phyloP scores from a whole-genome alignment of 257 asterid species.

The Jaltomata sinuosa region DNA sequence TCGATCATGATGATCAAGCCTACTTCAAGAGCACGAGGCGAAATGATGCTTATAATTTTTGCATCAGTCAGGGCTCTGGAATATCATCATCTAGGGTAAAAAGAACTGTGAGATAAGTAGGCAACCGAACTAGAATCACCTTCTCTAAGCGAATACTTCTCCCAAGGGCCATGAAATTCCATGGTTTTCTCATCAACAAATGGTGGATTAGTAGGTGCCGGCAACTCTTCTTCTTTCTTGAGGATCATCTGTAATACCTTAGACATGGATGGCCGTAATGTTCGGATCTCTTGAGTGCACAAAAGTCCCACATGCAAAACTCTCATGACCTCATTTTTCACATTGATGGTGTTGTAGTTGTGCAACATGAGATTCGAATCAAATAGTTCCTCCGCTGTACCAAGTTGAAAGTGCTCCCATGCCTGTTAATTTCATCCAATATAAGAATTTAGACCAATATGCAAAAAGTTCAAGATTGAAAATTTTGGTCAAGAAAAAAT shows the following conservation, averaged over 20 bases:
- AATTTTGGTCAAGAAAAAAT: not conserved
- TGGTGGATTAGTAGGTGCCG: slow-evolving; percentile 11
- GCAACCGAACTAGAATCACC: slow-evolving; percentile 16
- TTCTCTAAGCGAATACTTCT: not conserved
- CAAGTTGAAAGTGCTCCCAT: slow-evolving; percentile 28
- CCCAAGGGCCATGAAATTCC: slow-evolving; percentile 19
- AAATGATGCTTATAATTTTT: not conserved
- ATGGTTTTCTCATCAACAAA: slow-evolving; percentile 27
- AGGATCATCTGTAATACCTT: slow-evolving; percentile 6
- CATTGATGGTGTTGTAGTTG: slow-evolving; percentile 1
- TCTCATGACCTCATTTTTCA: not conserved
- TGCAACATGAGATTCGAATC: slow-evolving; percentile 35
- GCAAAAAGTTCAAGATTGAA: not conserved
- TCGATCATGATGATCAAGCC: not conserved
- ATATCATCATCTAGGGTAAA: slow-evolving; percentile 24
- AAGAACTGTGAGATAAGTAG: slow-evolving; percentile 20
- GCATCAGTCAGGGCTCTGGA: not conserved
- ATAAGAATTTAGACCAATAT: not conserved
- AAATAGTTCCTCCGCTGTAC: slow-evolving; percentile 19
- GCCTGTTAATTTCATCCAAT: slow-evolving; percentile 10
- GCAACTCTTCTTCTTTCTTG: slow-evolving; percentile 7
- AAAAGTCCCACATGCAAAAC: slow-evolving; percentile 10
- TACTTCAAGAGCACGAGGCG: not conserved
- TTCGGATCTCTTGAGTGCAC: slow-evolving; percentile 10
- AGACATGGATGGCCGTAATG: slow-evolving; percentile 9